A percentile compares a stretch with the other conserved stretches of the same genome.
Conservation (phyloP, 1,284 basidiomycete species). For the Melampsora occidentalis region DNA sequence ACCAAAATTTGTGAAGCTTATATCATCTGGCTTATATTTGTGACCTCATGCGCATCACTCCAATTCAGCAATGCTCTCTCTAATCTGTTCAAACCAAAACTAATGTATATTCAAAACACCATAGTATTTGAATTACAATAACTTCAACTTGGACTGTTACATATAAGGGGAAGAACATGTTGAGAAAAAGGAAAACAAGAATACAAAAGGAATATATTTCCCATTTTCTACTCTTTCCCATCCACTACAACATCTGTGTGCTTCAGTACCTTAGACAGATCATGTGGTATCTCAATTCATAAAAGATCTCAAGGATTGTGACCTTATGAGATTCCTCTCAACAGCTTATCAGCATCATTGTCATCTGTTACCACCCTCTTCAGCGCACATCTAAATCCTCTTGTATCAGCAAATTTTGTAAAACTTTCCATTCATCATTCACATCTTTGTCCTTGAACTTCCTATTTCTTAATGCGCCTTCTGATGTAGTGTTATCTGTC, state of each 20-base stretch:
- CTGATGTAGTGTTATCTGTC: neutral
- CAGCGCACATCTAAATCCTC: neutral
- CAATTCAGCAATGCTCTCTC: too few species aligned
- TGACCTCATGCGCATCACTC: too few species aligned
- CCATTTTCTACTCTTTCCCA: neutral
- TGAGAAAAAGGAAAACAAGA: too few species aligned
- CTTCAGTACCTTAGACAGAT: neutral
- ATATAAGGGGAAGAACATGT: too few species aligned
- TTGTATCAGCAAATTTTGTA: neutral
- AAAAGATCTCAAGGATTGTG: neutral
- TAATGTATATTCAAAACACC: too few species aligned
- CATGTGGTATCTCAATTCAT: too few species aligned
- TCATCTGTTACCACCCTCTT: neutral
- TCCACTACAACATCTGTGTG: neutral
- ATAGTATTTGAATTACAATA: too few species aligned
- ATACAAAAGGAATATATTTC: too few species aligned
- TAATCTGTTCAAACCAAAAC: too few species aligned
- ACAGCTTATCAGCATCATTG: neutral
- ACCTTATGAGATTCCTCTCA: neutral
- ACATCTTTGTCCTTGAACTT: conserved; percentile 3
- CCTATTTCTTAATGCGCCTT: neutral
- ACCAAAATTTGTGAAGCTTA: too few species aligned
- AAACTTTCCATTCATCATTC: conserved; percentile 13
- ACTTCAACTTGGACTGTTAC: too few species aligned
- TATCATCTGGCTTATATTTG: too few species aligned